Base-by-base conservation (phyloP, 768 basidiomycete species). In the Erythrobasidium yunnanense region DNA sequence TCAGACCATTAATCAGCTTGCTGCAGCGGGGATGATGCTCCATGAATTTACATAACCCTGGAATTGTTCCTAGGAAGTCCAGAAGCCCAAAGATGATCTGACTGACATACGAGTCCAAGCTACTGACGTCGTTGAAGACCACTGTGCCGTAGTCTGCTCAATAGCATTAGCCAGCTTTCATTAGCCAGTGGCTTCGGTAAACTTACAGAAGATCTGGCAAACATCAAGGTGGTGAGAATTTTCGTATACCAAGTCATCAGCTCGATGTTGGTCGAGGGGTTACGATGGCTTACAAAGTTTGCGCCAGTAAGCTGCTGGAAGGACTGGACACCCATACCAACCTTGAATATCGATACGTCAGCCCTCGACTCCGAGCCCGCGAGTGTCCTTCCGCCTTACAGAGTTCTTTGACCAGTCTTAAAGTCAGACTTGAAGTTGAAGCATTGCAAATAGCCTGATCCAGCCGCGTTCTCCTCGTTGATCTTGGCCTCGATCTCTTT, bases 251-350 rank as follows among this genome's bases (percentile, higher is more conserved):
- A 20, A 20, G 22, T n/a, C n/a, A 18, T 7, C 22, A 38, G 25
- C 45, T 8, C 4, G n/a, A 51, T 35, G 34, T 7, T 18, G 11
- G 34, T 13, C 8, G 29, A 30, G 11, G 25, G 22, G 13, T 13
- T n/a, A 33, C 7, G n/a, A 34, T 11, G 30, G 20, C n/a, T n/a
- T n/a, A n/a, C n/a, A 13, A 65, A 68, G 27, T 65, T 68, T 17
- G 65, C 66, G 4, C 66, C 66, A 25, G 66, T 68, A 5, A 62
- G 49, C 25, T 68, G 66, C 58, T 60, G 57, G 46, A 62, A 68
- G 23, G 63, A 50, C 50, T 68, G 66, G 4, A 68, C 47, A 52
- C 4, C 27, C 46, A 49, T 51, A 4, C 66, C 66, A 35, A 63
- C 63, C n/a, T n/a, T n/a, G n/a, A n/a, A n/a, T n/a, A n/a, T n/a